Evolutionary conservation across 2,329 filamentous ascomycete species (phyloP).

Genomic region (Apiospora pterosperma): DNA sequence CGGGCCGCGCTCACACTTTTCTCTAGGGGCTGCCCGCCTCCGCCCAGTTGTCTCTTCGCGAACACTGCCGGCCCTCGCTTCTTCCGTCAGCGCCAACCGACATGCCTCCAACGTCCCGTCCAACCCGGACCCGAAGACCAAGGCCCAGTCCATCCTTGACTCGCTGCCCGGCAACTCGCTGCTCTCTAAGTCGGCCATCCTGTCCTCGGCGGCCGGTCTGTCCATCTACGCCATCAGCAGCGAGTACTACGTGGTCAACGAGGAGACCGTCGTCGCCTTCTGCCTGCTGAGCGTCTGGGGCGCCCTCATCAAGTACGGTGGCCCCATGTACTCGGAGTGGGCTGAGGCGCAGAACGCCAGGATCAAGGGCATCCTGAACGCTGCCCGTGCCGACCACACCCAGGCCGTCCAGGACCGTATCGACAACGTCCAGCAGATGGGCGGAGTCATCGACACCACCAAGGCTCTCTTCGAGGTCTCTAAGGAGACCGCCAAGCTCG

Average conservation of each 20-base stretch:
- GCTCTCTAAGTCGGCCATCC: conserved; percentile 93
- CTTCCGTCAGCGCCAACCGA: conserved; percentile 61
- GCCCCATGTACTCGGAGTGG: conserved; percentile 90
- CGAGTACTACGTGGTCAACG: conserved; percentile 99
- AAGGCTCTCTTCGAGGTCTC: conserved; percentile 97
- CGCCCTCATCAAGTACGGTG: conserved; percentile 88
- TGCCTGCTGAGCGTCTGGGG: conserved; percentile 91
- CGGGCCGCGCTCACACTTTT: conserved; percentile 15
- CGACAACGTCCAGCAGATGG: conserved; percentile 90
- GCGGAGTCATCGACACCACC: conserved; percentile 91
- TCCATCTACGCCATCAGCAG: conserved; percentile 96
- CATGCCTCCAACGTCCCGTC: conserved; percentile 71
- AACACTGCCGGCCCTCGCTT: conserved; percentile 69
- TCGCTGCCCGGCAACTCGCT: conserved; percentile 88
- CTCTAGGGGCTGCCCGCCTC: conserved; percentile 81
- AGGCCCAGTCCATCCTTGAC: conserved; percentile 94
- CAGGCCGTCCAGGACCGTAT: conserved; percentile 93
- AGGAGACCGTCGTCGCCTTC: conserved; percentile 94
- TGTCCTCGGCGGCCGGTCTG: conserved; percentile 87
- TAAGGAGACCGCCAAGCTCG: conserved; percentile 97
- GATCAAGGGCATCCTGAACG: conserved; percentile 93
- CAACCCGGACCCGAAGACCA: conserved; percentile 78
- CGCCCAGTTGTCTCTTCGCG: conserved; percentile 77
- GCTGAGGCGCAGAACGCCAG: conserved; percentile 84
- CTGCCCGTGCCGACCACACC: conserved; percentile 91